Evolutionary conservation across 1,139 yeast genomes (phyloP), one percentile per base, ranked within the genome.

Genomic region (Yamadazyma conglobata): DNA sequence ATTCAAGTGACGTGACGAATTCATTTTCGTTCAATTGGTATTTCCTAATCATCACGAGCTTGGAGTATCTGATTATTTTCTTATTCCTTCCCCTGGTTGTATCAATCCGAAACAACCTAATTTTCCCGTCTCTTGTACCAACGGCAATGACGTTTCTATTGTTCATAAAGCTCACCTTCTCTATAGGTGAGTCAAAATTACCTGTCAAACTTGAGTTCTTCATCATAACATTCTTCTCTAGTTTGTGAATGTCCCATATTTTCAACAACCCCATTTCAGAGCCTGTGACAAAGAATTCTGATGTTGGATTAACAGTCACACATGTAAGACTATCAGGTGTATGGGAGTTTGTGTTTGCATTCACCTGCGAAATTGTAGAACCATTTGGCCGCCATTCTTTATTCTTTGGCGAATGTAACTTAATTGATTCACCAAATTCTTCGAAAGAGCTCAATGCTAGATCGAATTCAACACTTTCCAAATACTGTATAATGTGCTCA

Each of bases 191-290:
- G 0, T 70, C 67, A 30, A 79, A 54, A 24, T 71, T 68, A 2
- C 72, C 48, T 2, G 71, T 58, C 5, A 75, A 45, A 6, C 74
- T 65, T 0, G 95, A 72, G 16, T 48, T 55, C 33, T 75, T 67
- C 25, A 80, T 77, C 3, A 79, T 68, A 2, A 79, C 77, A 31
- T 79, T 81, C 38, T 72, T 73, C 34, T 80, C 88, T 25, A 89
- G 58, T 35, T 79, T 73, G 10, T 61, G 51, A 1, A 79, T 58
- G 46, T 87, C 95, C 97, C 97, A 91, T 0, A 91, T 56, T 40
- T 77, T 80, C 26, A 91, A 48, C 3, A 60, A 47, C 0, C 97
- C 96, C 28, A 72, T 69, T 26, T 78, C 81, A 4, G 93, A 84
- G 3, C 89, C 95, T 1, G 93, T 80, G 2, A 87, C 62, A 43